Percentiles rank a stretch among this genome's conserved stretches.
Evolutionary conservation across 176 grass and related monocot genomes (phyloP).

Genomic region (Themeda triandra): DNA sequence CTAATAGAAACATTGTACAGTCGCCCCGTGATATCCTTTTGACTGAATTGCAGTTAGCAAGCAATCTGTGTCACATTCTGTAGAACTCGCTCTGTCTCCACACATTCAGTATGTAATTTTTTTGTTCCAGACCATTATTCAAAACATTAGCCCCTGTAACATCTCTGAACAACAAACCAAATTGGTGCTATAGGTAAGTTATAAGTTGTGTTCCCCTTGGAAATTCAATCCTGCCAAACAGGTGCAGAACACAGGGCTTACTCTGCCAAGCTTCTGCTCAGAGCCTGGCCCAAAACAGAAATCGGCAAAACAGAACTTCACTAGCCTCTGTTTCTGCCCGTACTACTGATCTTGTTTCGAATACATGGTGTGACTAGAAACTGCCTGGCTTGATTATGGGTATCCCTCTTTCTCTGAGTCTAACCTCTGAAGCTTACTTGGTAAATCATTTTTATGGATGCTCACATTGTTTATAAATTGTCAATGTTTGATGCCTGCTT

Average conservation of each 20-base stretch:
- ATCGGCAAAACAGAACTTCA: neutral
- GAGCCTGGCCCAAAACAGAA: neutral
- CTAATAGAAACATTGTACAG: neutral
- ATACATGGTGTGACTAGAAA: neutral
- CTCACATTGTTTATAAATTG: neutral
- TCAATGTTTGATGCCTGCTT: neutral
- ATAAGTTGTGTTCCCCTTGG: neutral
- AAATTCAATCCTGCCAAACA: neutral
- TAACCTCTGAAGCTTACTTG: neutral
- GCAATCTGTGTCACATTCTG: neutral
- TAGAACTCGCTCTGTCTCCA: neutral
- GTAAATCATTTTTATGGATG: neutral
- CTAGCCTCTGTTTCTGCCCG: neutral
- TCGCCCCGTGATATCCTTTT: neutral
- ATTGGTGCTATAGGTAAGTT: neutral
- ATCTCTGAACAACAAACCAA: neutral
- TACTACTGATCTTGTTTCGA: neutral
- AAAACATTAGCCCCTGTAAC: neutral
- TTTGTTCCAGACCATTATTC: neutral
- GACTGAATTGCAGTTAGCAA: neutral
- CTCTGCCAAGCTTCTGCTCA: neutral
- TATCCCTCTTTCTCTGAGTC: neutral
- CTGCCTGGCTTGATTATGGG: neutral
- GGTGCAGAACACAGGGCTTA: neutral
- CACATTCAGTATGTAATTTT: neutral